Evolutionary conservation across 345 rosid species (phyloP).

Genomic region (Syzygium aromaticum): DNA sequence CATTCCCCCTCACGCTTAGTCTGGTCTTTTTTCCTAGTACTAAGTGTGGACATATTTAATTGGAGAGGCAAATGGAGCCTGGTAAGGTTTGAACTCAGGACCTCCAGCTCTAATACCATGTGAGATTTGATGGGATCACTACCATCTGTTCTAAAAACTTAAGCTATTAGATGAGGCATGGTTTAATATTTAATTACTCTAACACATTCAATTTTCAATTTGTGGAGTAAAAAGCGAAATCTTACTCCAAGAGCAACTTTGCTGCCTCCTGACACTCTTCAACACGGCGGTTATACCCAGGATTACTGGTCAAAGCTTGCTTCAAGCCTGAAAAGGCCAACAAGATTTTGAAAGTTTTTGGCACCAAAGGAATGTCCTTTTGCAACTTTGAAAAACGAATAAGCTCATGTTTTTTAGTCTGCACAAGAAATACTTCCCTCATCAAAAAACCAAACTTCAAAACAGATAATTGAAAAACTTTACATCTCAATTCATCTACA

Average conservation of each 20-base stretch:
- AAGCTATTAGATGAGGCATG: no score
- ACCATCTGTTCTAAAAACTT: no score
- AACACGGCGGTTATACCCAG: conserved; percentile 92
- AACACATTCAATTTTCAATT: neutral
- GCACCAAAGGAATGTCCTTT: conserved; percentile 9
- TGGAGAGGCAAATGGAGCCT: no score
- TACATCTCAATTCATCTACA: neutral
- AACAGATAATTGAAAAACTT: neutral
- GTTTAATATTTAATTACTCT: no score
- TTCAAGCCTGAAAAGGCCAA: conserved; percentile 93
- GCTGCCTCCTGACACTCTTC: conserved; percentile 95
- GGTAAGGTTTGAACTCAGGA: no score
- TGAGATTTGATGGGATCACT: no score
- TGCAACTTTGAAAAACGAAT: conserved; percentile 27
- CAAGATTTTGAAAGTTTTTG: conserved; percentile 65
- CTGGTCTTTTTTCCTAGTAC: no score
- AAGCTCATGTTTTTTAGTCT: conserved; percentile 82
- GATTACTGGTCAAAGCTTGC: conserved; percentile 76
- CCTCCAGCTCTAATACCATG: no score
- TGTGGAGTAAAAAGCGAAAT: conserved; percentile 1
- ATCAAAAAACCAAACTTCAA: conserved; percentile 11
- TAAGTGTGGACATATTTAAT: no score
- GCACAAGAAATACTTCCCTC: conserved; percentile 18
- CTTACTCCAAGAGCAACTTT: conserved; percentile 61
- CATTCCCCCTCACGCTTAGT: no score